phyloP scores from a whole-genome alignment of 2,329 filamentous ascomycete species.

The Apiospora malaysiana region DNA sequence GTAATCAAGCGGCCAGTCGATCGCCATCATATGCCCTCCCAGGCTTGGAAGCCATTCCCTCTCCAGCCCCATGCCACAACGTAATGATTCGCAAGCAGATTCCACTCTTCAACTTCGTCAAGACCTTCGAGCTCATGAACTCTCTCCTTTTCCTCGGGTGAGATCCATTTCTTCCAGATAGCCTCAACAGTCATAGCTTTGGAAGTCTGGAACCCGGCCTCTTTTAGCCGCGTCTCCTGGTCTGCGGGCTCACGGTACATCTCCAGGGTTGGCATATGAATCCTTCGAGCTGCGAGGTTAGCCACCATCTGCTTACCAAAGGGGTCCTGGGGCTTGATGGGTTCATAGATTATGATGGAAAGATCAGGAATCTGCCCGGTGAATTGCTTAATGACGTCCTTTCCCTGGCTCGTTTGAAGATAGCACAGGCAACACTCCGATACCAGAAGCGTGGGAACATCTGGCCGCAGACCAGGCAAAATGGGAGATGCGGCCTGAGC shows the following conservation, averaged over 20 bases:
- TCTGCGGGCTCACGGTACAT: conserved; percentile 71
- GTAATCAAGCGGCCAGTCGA: not conserved
- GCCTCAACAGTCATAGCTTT: conserved; percentile 52
- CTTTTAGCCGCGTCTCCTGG: conserved; percentile 70
- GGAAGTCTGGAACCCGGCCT: conserved; percentile 66
- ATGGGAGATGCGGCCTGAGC: conserved; percentile 29
- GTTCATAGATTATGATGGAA: conserved; percentile 83
- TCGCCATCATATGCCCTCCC: not conserved
- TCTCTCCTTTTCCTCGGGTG: conserved; percentile 73
- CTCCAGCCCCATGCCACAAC: conserved; percentile 88
- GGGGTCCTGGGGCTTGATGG: conserved; percentile 79
- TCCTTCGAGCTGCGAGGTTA: conserved; percentile 82
- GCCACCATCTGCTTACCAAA: conserved; percentile 93
- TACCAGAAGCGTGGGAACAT: conserved; percentile 80
- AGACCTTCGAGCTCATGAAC: conserved; percentile 83
- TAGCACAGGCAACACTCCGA: conserved; percentile 98
- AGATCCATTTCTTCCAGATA: conserved; percentile 82
- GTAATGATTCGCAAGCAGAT: conserved; percentile 86
- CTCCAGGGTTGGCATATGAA: conserved; percentile 82
- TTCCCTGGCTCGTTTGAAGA: conserved; percentile 69
- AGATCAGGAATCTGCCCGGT: conserved; percentile 54
- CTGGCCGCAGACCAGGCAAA: conserved; percentile 54
- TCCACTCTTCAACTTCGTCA: conserved; percentile 96
- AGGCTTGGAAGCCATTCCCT: conserved; percentile 47
- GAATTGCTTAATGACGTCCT: conserved; percentile 70